These are phyloP conservation scores for Clonostachys rosea DNA, from an alignment of 2,329 filamentous ascomycete species.

Conservation along the genomic window DNA sequence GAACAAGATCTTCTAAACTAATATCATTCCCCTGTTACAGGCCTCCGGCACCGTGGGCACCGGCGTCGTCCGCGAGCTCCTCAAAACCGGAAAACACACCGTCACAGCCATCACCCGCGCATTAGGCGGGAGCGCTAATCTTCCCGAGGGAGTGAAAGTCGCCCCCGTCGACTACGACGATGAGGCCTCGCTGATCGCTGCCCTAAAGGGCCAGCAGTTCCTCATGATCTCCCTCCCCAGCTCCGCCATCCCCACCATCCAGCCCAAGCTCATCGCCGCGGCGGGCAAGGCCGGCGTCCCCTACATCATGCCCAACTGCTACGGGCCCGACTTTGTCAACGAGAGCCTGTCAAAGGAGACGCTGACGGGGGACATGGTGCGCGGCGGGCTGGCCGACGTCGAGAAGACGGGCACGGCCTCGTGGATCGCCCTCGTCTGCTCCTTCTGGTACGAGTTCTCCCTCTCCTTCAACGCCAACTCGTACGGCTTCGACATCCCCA, in stretches of 20 bases:
- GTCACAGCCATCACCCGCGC: conserved; percentile 47
- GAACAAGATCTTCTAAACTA: not conserved
- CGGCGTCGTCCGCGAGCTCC: conserved; percentile 32
- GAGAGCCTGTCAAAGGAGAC: conserved; percentile 21
- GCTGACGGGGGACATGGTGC: conserved; percentile 5
- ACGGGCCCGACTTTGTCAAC: conserved; percentile 20
- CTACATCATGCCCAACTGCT: conserved; percentile 47
- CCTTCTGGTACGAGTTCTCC: conserved; percentile 50
- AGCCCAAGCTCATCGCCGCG: conserved; percentile 39
- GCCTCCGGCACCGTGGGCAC: conserved; percentile 34
- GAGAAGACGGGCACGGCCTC: conserved; percentile 26
- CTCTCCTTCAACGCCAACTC: conserved; percentile 21
- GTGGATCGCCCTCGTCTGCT: conserved; percentile 28
- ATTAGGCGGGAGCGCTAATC: conserved; percentile 24
- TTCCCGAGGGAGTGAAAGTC: conserved; percentile 36
- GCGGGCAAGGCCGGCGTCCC: conserved; percentile 44
- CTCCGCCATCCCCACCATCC: conserved; percentile 30
- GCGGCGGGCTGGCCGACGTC: conserved; percentile 2
- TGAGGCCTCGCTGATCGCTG: conserved; percentile 32
- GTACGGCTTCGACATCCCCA: conserved; percentile 45
- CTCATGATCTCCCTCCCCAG: conserved; percentile 44
- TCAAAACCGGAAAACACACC: conserved; percentile 42
- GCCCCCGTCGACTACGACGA: conserved; percentile 38
- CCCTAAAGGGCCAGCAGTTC: conserved; percentile 48
- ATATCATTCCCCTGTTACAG: conserved; percentile 12